phyloP scores from a whole-genome alignment of 345 rosid genomes.

The Lagerstroemia speciosa region DNA sequence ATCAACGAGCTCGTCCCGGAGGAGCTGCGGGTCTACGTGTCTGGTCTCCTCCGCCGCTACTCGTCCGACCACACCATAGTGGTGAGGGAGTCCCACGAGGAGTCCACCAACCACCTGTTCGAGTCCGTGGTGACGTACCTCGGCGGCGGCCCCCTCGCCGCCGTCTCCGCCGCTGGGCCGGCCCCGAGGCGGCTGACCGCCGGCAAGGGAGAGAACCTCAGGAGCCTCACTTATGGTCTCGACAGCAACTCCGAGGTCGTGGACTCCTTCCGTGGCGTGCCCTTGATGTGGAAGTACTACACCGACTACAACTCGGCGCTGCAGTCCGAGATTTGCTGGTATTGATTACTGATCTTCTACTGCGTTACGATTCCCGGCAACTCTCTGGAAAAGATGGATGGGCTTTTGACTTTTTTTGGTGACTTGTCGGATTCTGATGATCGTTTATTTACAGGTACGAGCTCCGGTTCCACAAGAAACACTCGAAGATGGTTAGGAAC shows the following conservation, averaged over 20 bases:
- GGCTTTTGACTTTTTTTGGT: background rate
- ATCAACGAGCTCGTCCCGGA: slow-evolving; percentile 23
- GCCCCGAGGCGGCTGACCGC: slow-evolving; percentile 20
- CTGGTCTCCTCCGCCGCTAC: slow-evolving; percentile 19
- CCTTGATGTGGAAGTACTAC: slow-evolving; percentile 22
- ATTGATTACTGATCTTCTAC: too few species aligned
- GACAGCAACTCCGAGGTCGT: slow-evolving; percentile 24
- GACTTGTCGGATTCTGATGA: background rate
- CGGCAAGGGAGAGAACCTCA: slow-evolving; percentile 26
- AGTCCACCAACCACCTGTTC: slow-evolving; percentile 26
- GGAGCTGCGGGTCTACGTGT: slow-evolving; percentile 18
- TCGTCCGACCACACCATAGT: slow-evolving; percentile 22
- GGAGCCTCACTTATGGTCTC: slow-evolving; percentile 19
- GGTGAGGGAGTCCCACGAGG: slow-evolving; percentile 27
- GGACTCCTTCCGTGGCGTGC: slow-evolving; percentile 20
- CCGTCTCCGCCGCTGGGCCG: background rate
- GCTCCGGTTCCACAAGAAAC: slow-evolving; percentile 23
- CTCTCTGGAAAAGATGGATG: too few species aligned
- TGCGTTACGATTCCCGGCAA: too few species aligned
- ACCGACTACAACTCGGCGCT: slow-evolving; percentile 10
- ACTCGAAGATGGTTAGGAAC: slow-evolving; percentile 17
- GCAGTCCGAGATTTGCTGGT: slow-evolving; percentile 17
- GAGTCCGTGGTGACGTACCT: slow-evolving; percentile 19
- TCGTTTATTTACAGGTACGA: slow-evolving; percentile 13
- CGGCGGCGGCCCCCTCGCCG: slow-evolving; percentile 14